Evolutionary conservation across 352 stramenopile genomes (phyloP), one percentile per base, ranked within the genome.

Genomic region (Pythium periplocum): DNA sequence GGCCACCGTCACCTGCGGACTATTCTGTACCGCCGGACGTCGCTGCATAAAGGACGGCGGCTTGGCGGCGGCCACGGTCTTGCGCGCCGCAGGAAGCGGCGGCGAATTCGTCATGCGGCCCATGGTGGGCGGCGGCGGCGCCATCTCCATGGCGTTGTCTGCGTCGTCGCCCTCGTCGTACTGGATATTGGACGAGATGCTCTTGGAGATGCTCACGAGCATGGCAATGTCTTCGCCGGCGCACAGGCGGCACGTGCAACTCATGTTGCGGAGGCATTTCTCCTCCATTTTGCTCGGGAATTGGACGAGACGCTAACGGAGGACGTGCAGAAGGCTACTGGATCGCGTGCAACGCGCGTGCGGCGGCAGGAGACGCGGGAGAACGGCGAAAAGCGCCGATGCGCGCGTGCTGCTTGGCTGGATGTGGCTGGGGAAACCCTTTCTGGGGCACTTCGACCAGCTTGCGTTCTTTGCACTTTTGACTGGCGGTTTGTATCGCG

Each of bases 241-340:
- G 64, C 85, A 95, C 56, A 93, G 77, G 47, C 63, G 73, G 69
- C 85, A 95, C 55, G 55, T 88, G 75, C 85, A 95, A 61, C 73
- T 95, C 77, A 91, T 90, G 64, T 86, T 93, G 54, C 85, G 83
- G 39, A 93, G 68, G 48, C 85, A 95, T 69, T 84, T 87, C 40
- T 90, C 78, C 35, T 66, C 73, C 81, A 91, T 91, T n/a, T 35
- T 59, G 54, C 38, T 42, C 38, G 38, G 38, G 12, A 12, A 12
- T 8, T 12, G 7, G 38, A 12, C 38, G 38, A 8, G 12, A 42
- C 12, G 38, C 38, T 12, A 42, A 0, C 7, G 38, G 38, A 12
- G 38, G 7, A 42, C 12, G 12, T 12, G 12, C 38, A 42, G 38
- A 42, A 8, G 38, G 7, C 7, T 42, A 42, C 7, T 12, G 38